Conservation (phyloP, 768 basidiomycete species). For the Tubosaeta brunneosetosa region DNA sequence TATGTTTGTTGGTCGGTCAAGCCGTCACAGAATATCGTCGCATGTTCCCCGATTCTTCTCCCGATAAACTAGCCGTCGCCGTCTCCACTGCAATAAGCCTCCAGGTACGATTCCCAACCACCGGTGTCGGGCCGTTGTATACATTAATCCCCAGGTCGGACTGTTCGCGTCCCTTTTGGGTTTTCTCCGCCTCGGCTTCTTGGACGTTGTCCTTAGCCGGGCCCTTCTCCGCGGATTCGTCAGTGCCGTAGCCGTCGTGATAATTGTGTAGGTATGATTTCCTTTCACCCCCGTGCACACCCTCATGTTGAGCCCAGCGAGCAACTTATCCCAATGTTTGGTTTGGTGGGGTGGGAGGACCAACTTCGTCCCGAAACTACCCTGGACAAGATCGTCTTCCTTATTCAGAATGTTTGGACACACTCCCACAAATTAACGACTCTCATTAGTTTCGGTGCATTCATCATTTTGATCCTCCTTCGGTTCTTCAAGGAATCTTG, state of each 20-base stretch:
- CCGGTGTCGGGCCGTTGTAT: background rate
- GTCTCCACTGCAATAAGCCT: slow-evolving; percentile 80
- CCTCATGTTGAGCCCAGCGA: slow-evolving; percentile 41
- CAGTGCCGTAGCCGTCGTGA: slow-evolving; percentile 79
- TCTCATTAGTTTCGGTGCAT: slow-evolving; percentile 65
- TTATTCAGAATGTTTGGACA: slow-evolving; percentile 53
- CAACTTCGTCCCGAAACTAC: slow-evolving; percentile 59
- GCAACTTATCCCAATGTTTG: slow-evolving; percentile 88
- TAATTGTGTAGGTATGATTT: slow-evolving; percentile 59
- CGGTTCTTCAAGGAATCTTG: slow-evolving; percentile 55
- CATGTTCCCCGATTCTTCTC: slow-evolving; percentile 33
- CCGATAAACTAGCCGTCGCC: slow-evolving; percentile 54
- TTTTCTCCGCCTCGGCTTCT: slow-evolving; percentile 83
- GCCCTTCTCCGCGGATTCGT: slow-evolving; percentile 86
- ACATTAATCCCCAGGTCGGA: slow-evolving; percentile 53
- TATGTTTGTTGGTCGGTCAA: slow-evolving; percentile 85
- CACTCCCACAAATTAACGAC: slow-evolving; percentile 65
- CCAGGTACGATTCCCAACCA: slow-evolving; percentile 46
- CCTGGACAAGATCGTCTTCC: slow-evolving; percentile 72
- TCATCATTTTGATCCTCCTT: slow-evolving; percentile 60
- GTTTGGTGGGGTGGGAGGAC: slow-evolving; percentile 56
- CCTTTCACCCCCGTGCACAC: background rate
- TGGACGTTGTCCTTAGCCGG: slow-evolving; percentile 89
- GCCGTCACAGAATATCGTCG: slow-evolving; percentile 69
- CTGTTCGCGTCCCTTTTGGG: slow-evolving; percentile 83